These are phyloP conservation scores for Yarrowia osloensis DNA, from an alignment of 805 yeast genomes.

Conservation along the genomic window DNA sequence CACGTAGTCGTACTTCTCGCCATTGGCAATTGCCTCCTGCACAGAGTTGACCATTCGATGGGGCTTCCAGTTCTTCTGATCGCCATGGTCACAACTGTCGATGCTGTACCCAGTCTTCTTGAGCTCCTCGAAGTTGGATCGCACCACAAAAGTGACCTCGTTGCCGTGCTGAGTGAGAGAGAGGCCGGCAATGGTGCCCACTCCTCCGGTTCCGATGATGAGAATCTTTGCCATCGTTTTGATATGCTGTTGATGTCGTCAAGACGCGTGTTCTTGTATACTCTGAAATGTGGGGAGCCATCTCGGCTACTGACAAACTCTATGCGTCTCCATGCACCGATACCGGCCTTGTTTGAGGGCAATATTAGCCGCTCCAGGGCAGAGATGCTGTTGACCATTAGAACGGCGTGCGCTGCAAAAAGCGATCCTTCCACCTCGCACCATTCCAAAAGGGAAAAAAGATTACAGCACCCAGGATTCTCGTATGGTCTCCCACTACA, in stretches of 20 bases:
- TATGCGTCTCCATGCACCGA: constrained; percentile 24
- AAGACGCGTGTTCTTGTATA: neutral
- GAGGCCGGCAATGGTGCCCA: constrained; percentile 75
- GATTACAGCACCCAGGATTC: constrained; percentile 29
- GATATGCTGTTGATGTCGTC: neutral
- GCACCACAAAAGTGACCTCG: constrained; percentile 60
- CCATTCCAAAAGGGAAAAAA: neutral
- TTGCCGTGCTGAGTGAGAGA: constrained; percentile 54
- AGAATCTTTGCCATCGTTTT: constrained; percentile 47
- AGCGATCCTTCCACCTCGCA: no score
- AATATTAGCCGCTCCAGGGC: constrained; percentile 5
- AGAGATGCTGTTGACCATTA: neutral
- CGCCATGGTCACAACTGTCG: constrained; percentile 64
- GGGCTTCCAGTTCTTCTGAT: constrained; percentile 57
- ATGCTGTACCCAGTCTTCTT: constrained; percentile 57
- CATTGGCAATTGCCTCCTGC: constrained; percentile 49
- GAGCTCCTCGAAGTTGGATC: constrained; percentile 64
- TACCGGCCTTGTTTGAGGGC: constrained; percentile 13
- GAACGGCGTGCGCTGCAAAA: no score
- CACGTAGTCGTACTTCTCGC: constrained; percentile 55
- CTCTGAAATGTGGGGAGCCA: constrained; percentile 1
- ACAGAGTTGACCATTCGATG: constrained; percentile 42
- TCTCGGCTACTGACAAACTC: constrained; percentile 28
- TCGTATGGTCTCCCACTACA: constrained; percentile 30
- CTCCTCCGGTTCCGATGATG: constrained; percentile 83